Base-by-base conservation (phyloP, 306 rosid genomes). In the Spatholobus suberectus region DNA sequence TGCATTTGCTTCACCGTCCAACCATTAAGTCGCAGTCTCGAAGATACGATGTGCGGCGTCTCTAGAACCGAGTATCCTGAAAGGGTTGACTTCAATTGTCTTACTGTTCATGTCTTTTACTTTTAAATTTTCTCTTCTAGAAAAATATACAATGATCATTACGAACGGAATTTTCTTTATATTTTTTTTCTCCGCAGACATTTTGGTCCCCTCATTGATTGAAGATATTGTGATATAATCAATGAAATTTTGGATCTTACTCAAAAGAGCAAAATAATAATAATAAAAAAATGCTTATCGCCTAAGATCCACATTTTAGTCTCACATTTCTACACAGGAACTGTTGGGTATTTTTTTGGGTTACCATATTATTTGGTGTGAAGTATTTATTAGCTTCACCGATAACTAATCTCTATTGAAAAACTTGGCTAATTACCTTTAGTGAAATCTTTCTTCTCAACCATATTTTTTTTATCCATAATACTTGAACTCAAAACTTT, bases 41-140 rank as follows among this genome's bases (percentile, higher is more conserved):
- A 52, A 59, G 49, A 75, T 76, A 6, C 71, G 44, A 47, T 82
- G 72, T 77, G 59, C 78, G 73, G 76, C 51, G 37, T 54, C 7
- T 52, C 51, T 35, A 11, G 3, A 27, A n/a, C 44, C 44, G 35
- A 34, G 1, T 26, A 2, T 63, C 54, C 67, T 47, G 15, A n/a
- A 58, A n/a, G 66, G 20, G 43, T 70, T 77, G 79, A 70, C 79
- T 46, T 68, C 62, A 37, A 34, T 47, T n/a, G 21, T 62, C 65
- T 35, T 40, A 34, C 5, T 43, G 17, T 20, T 44, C 18, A 11
- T 74, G 1, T 9, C 61, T 75, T 66, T 13, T 15, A 14, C 46
- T 34, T 51, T 82, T 82, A 66, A 49, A 51, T 15, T 38, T 26
- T 7, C 13, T 35, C 49, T 15, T 59, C 54, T 41, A 24, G 58